phyloP scores from a whole-genome alignment of 768 basidiomycete genomes.

The Tricholoma flavovirens region DNA sequence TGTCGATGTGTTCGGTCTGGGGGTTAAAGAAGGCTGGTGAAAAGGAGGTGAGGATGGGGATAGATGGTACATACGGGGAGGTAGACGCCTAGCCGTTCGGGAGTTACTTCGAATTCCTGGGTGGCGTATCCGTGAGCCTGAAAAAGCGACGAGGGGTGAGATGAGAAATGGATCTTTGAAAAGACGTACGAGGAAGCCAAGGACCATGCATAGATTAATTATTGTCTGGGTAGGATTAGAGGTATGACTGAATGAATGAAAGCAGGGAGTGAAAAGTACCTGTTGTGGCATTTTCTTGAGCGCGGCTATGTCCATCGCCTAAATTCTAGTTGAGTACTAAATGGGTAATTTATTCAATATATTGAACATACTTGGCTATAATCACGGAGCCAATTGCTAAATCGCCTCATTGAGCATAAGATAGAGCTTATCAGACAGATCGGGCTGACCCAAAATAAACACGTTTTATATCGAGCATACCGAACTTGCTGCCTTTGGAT shows the following conservation, averaged over 20 bases:
- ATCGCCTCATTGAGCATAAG: neutral
- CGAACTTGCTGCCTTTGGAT: slow-evolving; percentile 64
- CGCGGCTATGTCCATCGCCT: slow-evolving; percentile 82
- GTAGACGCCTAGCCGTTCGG: slow-evolving; percentile 77
- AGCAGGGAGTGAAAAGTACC: slow-evolving; percentile 30
- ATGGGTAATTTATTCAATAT: neutral
- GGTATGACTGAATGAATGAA: neutral
- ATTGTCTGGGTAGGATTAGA: slow-evolving; percentile 53
- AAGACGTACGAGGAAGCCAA: slow-evolving; percentile 73
- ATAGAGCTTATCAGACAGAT: slow-evolving; percentile 1
- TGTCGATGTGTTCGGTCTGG: slow-evolving; percentile 85
- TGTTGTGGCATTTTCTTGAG: slow-evolving; percentile 67
- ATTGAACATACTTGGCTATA: slow-evolving; percentile 58
- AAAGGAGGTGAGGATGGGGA: neutral
- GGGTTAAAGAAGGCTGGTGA: neutral
- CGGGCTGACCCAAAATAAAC: slow-evolving; percentile 69
- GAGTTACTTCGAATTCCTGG: slow-evolving; percentile 80
- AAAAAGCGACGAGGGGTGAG: neutral
- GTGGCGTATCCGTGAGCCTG: slow-evolving; percentile 81
- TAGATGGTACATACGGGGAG: slow-evolving; percentile 52
- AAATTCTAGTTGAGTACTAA: neutral
- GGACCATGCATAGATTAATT: slow-evolving; percentile 81
- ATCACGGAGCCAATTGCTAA: slow-evolving; percentile 83
- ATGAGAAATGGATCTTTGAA: neutral
- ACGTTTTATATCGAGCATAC: slow-evolving; percentile 75